Evolutionary conservation across 2,329 filamentous ascomycete genomes (phyloP).

Genomic region (Hypocrella siamensis): DNA sequence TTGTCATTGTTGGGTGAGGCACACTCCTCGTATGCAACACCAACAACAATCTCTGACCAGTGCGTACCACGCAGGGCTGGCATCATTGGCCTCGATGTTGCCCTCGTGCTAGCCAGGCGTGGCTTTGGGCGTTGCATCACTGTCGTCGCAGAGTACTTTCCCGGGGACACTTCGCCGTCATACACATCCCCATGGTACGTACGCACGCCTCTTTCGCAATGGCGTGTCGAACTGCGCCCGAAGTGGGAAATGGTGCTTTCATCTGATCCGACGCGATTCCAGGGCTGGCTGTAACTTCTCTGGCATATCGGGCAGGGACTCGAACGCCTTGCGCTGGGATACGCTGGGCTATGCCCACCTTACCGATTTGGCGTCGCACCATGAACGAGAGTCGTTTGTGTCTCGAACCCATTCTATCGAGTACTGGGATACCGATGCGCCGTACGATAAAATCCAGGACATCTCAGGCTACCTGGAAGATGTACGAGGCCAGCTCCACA

Average conservation of each 20-base stretch:
- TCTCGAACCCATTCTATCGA: slow-evolving; percentile 21
- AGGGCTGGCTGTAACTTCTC: slow-evolving; percentile 29
- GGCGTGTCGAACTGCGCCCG: background rate
- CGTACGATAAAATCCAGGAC: slow-evolving; percentile 21
- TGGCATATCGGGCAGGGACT: slow-evolving; percentile 23
- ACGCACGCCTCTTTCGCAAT: background rate
- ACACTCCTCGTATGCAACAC: background rate
- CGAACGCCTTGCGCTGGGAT: slow-evolving; percentile 26
- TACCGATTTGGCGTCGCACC: slow-evolving; percentile 14
- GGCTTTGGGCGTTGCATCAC: slow-evolving; percentile 18
- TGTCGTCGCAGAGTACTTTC: slow-evolving; percentile 23
- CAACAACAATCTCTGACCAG: background rate
- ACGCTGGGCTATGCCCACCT: slow-evolving; percentile 21
- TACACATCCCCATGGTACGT: slow-evolving; percentile 26
- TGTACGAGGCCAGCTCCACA: slow-evolving; percentile 8
- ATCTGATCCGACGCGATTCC: background rate
- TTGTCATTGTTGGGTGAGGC: slow-evolving; percentile 11
- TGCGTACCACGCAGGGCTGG: slow-evolving; percentile 13
- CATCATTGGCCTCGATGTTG: slow-evolving; percentile 23
- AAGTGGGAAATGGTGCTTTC: background rate
- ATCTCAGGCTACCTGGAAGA: slow-evolving; percentile 25
- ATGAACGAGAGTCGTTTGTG: slow-evolving; percentile 16
- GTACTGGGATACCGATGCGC: slow-evolving; percentile 22
- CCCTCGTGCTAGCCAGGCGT: slow-evolving; percentile 17
- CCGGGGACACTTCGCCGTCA: slow-evolving; percentile 8